Evolutionary conservation across 306 rosid species (phyloP).

Genomic region (Cicer arietinum): DNA sequence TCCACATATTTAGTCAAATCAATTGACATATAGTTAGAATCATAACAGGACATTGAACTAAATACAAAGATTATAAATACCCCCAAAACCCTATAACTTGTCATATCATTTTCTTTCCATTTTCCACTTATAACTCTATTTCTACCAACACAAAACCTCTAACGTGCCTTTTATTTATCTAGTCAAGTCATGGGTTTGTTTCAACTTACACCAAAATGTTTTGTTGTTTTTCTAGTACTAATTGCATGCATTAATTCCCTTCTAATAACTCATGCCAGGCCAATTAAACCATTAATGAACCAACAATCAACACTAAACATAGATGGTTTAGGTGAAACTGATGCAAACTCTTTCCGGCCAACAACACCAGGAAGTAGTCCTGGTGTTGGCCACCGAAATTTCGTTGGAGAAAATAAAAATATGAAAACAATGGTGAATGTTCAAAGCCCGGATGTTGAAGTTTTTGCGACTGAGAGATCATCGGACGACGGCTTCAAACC

Average conservation of each 20-base stretch:
- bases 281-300: conserved; percentile 31
- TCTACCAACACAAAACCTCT: neutral
- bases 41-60: neutral
- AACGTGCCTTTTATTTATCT: neutral
- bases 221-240: conserved; percentile 31
- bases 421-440: conserved; percentile 17
- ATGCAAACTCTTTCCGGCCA: conserved; percentile 50
- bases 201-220: conserved; percentile 21
- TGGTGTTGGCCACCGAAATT: conserved; percentile 52
- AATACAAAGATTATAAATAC: conserved; percentile 38
- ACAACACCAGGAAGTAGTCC: conserved; percentile 74
- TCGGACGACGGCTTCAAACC: conserved; percentile 42
- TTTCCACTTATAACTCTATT: neutral
- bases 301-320: conserved; percentile 1
- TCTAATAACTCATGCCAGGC: conserved; percentile 32
- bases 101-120: conserved; percentile 5
- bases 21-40: conserved; percentile 5
- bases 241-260: conserved; percentile 28
- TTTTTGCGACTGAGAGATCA: conserved; percentile 10
- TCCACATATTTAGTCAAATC: conserved; percentile 41
- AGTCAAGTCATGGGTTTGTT: conserved; percentile 37
- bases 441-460: conserved; percentile 30
- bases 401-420: neutral
- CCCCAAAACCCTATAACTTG: neutral
- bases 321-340: neutral